Evolutionary conservation across 1,284 basidiomycete genomes (phyloP), one percentile per base, ranked within the genome.

Genomic region (Athelia psychrophila): DNA sequence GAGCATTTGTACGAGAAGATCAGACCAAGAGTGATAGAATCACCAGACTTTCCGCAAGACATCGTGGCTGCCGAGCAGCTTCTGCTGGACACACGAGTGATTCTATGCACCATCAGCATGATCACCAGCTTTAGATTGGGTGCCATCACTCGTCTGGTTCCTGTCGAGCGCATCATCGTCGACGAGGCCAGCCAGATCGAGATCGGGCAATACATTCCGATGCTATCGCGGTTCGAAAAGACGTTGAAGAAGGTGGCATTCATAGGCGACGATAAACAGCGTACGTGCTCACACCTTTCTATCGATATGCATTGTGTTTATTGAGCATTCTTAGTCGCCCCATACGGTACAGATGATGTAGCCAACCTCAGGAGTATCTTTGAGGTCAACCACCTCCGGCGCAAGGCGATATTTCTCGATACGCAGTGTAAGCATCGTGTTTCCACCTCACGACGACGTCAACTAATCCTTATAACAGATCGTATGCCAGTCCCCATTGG

Each of bases 181-280:
- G 84, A 86, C 65, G 84, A 86, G 65, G 84, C 84, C 0, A 82
- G 80, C 62, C 84, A 86, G 54, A 84, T 86, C 53, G 76, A 83
- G 59, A 70, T 85, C 50, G 79, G 80, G 35, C 71, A 80, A 50
- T 90, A 86, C 58, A 52, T 84, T n/a, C 70, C 79, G 2, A 60
- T 84, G 10, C 73, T 90, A 40, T 60, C 69, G 16, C 62, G 56
- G 13, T 84, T 77, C 56, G 59, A 64, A 1, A 56, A 60, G 0
- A 69, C 66, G 3, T 65, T 91, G 18, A 68, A 71, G 20, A 90
- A 88, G 57, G 63, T 86, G 1, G 83, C 82, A 51, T 85, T 89
- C 54, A 84, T 91, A 66, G 88, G 88, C 9, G 88, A 91, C 70
- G 73, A 87, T 58, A 86, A 81, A 58, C 89, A 91, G 71, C 75